Evolutionary conservation across 495 filamentous ascomycete species (phyloP).

Genomic region (Bryoglossum gracile): DNA sequence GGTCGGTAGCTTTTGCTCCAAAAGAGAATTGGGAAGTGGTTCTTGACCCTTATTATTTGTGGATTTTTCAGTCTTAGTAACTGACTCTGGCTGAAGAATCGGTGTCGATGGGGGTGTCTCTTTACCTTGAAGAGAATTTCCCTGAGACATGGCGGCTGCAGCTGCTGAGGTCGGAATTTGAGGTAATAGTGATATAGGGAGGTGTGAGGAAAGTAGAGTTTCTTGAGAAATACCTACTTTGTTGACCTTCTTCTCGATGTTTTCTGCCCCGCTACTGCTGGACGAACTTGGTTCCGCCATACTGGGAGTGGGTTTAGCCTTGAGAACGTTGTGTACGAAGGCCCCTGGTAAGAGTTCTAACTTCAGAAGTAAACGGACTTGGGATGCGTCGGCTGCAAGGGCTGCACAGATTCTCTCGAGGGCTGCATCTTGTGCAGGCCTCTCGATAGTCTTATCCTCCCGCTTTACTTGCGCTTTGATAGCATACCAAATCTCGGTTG

Average conservation of each 20-base stretch:
- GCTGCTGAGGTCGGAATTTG: background rate
- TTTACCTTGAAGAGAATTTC: background rate
- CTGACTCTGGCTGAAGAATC: background rate
- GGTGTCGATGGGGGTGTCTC: background rate
- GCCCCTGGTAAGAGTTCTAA: background rate
- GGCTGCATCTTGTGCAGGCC: too few species aligned
- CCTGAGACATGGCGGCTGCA: background rate
- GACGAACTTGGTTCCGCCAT: background rate
- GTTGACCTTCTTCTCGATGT: too few species aligned
- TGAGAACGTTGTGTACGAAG: background rate
- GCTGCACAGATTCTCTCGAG: too few species aligned
- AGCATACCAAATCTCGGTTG: too few species aligned
- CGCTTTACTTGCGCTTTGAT: too few species aligned
- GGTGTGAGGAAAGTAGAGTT: background rate
- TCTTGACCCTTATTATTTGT: too few species aligned
- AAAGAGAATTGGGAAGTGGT: too few species aligned
- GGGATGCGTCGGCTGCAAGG: background rate
- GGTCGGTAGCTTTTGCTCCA: too few species aligned
- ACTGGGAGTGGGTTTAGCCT: background rate
- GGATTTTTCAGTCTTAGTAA: background rate
- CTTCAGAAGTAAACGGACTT: background rate
- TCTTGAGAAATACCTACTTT: constrained; percentile 3
- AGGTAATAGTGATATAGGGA: background rate
- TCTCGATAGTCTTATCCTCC: too few species aligned
- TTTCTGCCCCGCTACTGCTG: background rate